Conservation (phyloP, 169 alveolate genomes). For the Besnoitia besnoiti region DNA sequence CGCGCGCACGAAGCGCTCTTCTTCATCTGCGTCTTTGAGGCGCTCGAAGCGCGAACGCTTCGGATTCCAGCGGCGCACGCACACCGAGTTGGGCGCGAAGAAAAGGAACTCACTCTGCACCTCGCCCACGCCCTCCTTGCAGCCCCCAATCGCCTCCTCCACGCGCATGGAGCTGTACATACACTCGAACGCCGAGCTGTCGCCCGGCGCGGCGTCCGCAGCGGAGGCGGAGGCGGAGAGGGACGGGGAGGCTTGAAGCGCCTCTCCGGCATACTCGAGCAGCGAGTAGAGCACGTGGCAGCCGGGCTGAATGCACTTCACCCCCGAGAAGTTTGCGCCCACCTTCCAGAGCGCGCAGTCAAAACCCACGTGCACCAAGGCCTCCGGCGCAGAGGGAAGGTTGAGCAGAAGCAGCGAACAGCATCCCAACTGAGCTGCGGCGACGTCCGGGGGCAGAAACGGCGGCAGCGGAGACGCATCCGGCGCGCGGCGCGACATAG, state of each 20-base stretch:
- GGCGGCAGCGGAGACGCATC: neutral
- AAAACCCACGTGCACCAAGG: neutral
- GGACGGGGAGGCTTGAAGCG: neutral
- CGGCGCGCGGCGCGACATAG: neutral
- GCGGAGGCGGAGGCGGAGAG: neutral
- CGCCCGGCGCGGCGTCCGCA: neutral
- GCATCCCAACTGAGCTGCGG: slow-evolving; percentile 1
- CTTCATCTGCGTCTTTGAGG: slow-evolving; percentile 19
- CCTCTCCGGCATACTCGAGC: too few species aligned
- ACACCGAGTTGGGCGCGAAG: neutral
- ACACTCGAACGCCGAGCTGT: slow-evolving; percentile 19
- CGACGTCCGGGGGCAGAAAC: neutral
- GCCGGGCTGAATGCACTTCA: slow-evolving; percentile 39
- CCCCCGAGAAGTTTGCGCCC: neutral
- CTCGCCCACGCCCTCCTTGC: neutral
- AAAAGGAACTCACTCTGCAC: neutral
- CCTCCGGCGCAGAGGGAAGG: neutral
- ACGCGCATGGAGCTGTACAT: slow-evolving; percentile 32
- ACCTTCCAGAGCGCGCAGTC: slow-evolving; percentile 25
- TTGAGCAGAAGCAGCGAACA: neutral
- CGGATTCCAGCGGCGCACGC: slow-evolving; percentile 29
- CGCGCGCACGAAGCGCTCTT: neutral
- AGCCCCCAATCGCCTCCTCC: slow-evolving; percentile 30
- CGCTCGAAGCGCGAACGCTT: neutral
- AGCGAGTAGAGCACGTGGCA: slow-evolving; percentile 19